Conservation (phyloP, 2,329 filamentous ascomycete species). For the Xenosphaeropsis pyriputrescens region DNA sequence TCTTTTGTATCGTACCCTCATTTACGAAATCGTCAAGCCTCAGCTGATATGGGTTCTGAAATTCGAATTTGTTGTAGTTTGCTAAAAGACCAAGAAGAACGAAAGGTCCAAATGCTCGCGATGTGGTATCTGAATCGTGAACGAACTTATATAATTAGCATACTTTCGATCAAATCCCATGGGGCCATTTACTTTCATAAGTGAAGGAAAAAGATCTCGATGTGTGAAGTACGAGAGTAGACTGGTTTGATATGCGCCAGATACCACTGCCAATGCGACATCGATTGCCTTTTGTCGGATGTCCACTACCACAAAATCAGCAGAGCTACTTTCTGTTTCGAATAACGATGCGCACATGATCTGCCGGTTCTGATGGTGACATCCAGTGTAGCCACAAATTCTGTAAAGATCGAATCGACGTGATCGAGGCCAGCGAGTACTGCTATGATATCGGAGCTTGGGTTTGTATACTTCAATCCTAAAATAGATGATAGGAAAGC, state of each 20-base stretch:
- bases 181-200: conserved; percentile 63
- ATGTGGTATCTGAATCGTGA: conserved; percentile 57
- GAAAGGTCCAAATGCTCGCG: conserved; percentile 58
- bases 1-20: conserved; percentile 69
- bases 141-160: conserved; percentile 43
- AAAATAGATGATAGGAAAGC: conserved; percentile 74
- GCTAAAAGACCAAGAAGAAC: conserved; percentile 73
- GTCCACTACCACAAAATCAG: conserved; percentile 38
- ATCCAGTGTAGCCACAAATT: conserved; percentile 76
- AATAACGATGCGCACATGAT: conserved; percentile 36
- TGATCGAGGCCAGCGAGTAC: conserved; percentile 80
- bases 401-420: conserved; percentile 74
- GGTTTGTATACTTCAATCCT: conserved; percentile 84
- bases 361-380: conserved; percentile 65
- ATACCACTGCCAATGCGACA: conserved; percentile 69
- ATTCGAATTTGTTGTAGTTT: conserved; percentile 99
- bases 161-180: background rate
- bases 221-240: conserved; percentile 92
- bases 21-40: conserved; percentile 94
- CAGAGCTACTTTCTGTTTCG: background rate
- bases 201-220: conserved; percentile 78
- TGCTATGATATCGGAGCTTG: conserved; percentile 86
- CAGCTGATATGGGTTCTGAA: conserved; percentile 88
- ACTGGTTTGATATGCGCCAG: conserved; percentile 91
- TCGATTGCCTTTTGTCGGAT: conserved; percentile 68